Evolutionary conservation across 805 yeast genomes (phyloP).

Genomic region (Yarrowia deformans): DNA sequence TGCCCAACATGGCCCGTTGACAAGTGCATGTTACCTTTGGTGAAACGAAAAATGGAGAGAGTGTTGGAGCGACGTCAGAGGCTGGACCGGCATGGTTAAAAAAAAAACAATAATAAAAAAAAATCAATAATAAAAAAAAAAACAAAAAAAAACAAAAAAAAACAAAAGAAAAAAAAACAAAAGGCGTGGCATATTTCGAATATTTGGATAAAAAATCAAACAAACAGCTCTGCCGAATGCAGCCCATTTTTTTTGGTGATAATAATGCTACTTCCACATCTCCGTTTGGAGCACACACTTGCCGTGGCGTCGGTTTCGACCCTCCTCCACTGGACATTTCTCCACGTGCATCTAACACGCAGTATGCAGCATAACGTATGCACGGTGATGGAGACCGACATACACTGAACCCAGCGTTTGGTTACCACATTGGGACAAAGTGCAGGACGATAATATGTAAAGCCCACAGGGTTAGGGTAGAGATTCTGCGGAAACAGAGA

Average conservation of each 20-base stretch:
- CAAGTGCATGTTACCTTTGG: slow-evolving; percentile 17
- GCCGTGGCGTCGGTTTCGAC: background rate
- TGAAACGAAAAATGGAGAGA: background rate
- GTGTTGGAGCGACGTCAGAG: no score
- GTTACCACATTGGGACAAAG: slow-evolving; percentile 24
- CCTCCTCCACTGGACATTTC: background rate
- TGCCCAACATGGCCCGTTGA: slow-evolving; percentile 28
- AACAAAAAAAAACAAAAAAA: no score
- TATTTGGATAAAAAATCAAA: no score
- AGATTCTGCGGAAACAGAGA: background rate
- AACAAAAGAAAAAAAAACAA: no score
- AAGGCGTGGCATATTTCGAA: no score
- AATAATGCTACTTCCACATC: no score
- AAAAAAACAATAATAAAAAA: background rate
- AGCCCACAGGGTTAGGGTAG: background rate
- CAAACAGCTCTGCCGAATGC: no score
- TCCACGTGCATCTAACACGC: background rate
- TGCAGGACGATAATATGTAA: slow-evolving; percentile 8
- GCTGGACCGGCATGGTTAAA: no score
- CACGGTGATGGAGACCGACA: slow-evolving; percentile 28
- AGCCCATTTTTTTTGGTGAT: no score
- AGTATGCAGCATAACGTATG: background rate
- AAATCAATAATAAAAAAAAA: background rate
- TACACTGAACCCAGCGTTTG: slow-evolving; percentile 32
- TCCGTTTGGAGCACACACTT: no score